Evolutionary conservation across 139 green algal genomes (phyloP).

Genomic region (Chlamydomonas urium): DNA sequence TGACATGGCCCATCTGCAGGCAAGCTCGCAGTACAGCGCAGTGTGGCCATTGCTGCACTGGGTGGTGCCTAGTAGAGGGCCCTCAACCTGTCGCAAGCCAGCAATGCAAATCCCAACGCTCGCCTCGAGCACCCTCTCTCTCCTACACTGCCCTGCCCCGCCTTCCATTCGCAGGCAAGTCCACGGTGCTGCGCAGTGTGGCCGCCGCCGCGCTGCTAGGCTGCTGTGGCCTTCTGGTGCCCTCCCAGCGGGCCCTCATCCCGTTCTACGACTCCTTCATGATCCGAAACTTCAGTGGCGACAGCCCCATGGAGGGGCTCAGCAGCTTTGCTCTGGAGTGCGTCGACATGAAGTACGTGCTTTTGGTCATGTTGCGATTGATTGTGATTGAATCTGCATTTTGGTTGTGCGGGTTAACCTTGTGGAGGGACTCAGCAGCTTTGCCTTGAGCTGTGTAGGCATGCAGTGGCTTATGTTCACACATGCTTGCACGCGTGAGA

Average conservation of each 20-base stretch:
- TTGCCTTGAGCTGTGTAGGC: constrained; percentile 60
- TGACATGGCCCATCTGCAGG: no score
- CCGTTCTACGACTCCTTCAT: constrained; percentile 21
- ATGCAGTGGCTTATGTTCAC: not conserved
- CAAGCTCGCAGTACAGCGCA: no score
- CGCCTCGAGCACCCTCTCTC: no score
- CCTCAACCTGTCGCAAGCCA: no score
- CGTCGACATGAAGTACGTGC: not conserved
- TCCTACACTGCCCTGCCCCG: not conserved
- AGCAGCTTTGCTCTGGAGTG: constrained; percentile 80
- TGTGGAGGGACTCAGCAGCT: constrained; percentile 72
- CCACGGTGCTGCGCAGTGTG: constrained; percentile 74
- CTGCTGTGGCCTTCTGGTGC: constrained; percentile 65
- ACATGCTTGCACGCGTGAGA: not conserved
- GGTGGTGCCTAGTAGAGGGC: no score
- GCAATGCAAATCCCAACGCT: no score
- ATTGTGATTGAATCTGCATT: no score
- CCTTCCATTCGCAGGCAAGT: constrained; percentile 67
- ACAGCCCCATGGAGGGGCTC: constrained; percentile 74
- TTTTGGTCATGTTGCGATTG: no score
- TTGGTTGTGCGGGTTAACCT: no score
- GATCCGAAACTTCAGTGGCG: constrained; percentile 60
- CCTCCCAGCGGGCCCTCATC: not conserved
- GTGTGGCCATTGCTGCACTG: no score
- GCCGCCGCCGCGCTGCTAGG: constrained; percentile 74